Conservation (phyloP, 2,329 filamentous ascomycete genomes). For the Fusarium neocosmosporiellum region DNA sequence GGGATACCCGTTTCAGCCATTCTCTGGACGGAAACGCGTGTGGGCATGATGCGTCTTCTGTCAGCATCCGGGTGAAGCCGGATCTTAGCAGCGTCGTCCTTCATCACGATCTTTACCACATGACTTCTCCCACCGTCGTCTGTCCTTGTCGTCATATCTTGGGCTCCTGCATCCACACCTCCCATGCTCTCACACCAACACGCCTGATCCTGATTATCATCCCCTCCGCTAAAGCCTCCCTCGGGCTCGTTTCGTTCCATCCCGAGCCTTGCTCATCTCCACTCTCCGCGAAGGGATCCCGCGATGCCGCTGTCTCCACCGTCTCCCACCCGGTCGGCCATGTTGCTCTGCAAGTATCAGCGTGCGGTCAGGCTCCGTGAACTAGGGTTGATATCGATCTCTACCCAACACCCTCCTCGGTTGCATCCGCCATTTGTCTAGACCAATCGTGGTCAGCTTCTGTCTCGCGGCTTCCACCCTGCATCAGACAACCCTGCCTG, state of each 20-base stretch:
- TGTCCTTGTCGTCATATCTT: slow-evolving; percentile 21
- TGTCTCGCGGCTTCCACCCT: slow-evolving; percentile 10
- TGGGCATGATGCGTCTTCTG: slow-evolving; percentile 2
- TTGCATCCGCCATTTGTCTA: slow-evolving; percentile 14
- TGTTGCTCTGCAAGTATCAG: background rate
- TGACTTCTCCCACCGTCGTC: slow-evolving; percentile 29
- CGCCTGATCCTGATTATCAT: slow-evolving; percentile 7
- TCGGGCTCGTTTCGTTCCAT: slow-evolving; percentile 36
- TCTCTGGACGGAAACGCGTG: background rate
- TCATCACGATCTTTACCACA: slow-evolving; percentile 40
- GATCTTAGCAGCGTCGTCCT: slow-evolving; percentile 19
- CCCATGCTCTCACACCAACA: slow-evolving; percentile 9
- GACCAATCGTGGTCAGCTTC: slow-evolving; percentile 19
- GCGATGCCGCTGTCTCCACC: slow-evolving; percentile 30
- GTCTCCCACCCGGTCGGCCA: slow-evolving; percentile 5
- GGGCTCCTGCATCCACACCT: slow-evolving; percentile 14
- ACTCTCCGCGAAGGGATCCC: slow-evolving; percentile 27
- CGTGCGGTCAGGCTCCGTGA: slow-evolving; percentile 26
- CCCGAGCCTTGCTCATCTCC: slow-evolving; percentile 31
- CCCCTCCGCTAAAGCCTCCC: slow-evolving; percentile 5
- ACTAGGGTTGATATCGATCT: background rate
- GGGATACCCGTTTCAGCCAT: slow-evolving; percentile 8
- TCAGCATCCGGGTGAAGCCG: slow-evolving; percentile 31
- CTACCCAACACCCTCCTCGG: slow-evolving; percentile 16
- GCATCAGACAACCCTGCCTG: slow-evolving; percentile 20